Evolutionary conservation across 1,139 yeast species (phyloP).

Genomic region (Candida labiduridarum): DNA sequence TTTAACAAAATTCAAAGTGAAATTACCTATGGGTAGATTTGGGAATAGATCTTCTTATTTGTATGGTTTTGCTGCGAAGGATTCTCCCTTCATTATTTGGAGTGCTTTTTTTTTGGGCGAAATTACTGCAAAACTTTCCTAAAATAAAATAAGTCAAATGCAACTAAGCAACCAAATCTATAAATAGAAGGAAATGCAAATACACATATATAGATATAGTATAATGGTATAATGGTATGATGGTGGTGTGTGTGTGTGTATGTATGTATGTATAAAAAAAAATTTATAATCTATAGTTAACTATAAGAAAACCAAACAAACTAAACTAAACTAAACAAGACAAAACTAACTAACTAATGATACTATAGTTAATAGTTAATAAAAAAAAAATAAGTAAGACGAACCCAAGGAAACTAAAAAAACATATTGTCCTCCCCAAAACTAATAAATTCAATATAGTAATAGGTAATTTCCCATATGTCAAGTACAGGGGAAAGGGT

Average conservation of each 20-base stretch:
- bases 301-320: constrained; percentile 1
- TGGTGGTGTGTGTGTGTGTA: too few species aligned
- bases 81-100: not conserved
- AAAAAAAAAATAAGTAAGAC: not conserved
- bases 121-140: constrained; percentile 2
- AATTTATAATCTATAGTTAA: constrained; percentile 5
- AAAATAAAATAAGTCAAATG: not conserved
- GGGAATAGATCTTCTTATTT: not conserved
- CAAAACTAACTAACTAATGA: not conserved
- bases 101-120: too few species aligned
- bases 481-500: not conserved
- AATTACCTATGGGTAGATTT: too few species aligned
- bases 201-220: too few species aligned
- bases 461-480: not conserved
- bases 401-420: not conserved
- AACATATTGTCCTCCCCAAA: too few species aligned
- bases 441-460: too few species aligned
- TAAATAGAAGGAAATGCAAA: too few species aligned
- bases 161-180: not conserved
- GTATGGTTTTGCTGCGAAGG: constrained; percentile 1
- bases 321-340: not conserved
- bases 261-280: not conserved
- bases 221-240: too few species aligned
- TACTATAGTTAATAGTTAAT: not conserved
- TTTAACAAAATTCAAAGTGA: not conserved